Base-by-base conservation (phyloP, 495 filamentous ascomycete species). In the Pyrenula massariospora region DNA sequence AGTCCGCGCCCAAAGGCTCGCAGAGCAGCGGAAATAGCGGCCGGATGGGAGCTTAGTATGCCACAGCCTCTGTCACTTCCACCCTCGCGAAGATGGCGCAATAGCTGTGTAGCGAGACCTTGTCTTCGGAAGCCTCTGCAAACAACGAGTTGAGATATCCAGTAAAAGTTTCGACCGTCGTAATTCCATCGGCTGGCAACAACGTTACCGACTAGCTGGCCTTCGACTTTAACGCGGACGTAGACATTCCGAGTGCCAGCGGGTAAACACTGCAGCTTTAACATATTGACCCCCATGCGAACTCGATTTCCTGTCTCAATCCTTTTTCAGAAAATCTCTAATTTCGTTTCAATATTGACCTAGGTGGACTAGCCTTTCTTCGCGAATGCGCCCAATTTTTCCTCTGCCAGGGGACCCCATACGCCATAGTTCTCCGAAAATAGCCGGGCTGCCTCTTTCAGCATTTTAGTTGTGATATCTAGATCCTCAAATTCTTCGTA, bases 81-180 rank as follows among this genome's bases (percentile, higher is more conserved):
- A 47, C 63, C 54, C 21, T 60, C 52, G 23, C 53, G 54, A 48
- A 65, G 57, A 12, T 56, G 22, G 54, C 65, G 57, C 25, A 72
- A 60, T 12, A 72, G 62, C 20, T 55, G 55, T 11, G 51, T 59
- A 57, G 70, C 66, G 53, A 72, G 60, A 54, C 66, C 63, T 47
- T 57, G 62, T 53, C 65, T 59, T 47, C 69, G 64, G 52, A 60
- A 70, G 50, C 65, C 60, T 31, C 24, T 52, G 53, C 66, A 62
- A 24, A 73, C 66, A 0, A 69, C 66, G 21, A 73, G 63, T 57
- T 73, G 68, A 57, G 70, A 70, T 21, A 73, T 53, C 70, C 70
- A 73, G 58, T 63, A 71, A 48, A 72, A 54, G 54, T 48, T 63
- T 56, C 48, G 62, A 5, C 55, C 56, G 24, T 65, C 11, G 53